Evolutionary conservation across 495 filamentous ascomycete species (phyloP).

Genomic region (Aspergillus incahuasiensis): DNA sequence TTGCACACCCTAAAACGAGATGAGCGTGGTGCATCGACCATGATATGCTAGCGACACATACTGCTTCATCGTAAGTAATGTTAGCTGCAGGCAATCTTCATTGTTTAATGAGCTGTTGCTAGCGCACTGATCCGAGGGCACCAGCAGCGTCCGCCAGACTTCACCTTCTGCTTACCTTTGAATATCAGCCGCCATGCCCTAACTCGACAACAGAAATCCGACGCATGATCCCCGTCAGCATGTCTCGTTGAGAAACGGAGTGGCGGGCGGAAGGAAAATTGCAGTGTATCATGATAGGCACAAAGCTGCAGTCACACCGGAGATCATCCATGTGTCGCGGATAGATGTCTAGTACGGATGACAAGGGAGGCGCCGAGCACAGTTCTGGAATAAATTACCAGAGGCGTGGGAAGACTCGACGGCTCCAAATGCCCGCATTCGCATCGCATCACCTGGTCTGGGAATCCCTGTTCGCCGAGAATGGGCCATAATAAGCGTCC

Average conservation of each 20-base stretch:
- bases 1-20: background rate
- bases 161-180: background rate
- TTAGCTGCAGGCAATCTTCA: background rate
- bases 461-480: background rate
- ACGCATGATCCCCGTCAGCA: background rate
- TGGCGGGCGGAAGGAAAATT: background rate
- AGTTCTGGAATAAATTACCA: slow-evolving; percentile 9
- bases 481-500: slow-evolving; percentile 1
- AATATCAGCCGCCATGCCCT: slow-evolving; percentile 9
- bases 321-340: background rate
- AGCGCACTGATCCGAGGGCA: background rate
- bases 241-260: background rate
- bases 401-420: background rate
- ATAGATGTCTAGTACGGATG: background rate
- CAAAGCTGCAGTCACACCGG: background rate
- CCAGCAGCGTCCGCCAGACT: background rate
- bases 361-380: background rate
- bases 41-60: background rate
- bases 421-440: slow-evolving; percentile 8
- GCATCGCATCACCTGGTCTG: slow-evolving; percentile 7
- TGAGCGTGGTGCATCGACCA: too few relatives aligned
- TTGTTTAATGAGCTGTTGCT: background rate
- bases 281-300: background rate
- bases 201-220: background rate
- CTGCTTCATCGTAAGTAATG: background rate